phyloP scores from a whole-genome alignment of 116 monocot species.

The Papilionanthe hybrid region DNA sequence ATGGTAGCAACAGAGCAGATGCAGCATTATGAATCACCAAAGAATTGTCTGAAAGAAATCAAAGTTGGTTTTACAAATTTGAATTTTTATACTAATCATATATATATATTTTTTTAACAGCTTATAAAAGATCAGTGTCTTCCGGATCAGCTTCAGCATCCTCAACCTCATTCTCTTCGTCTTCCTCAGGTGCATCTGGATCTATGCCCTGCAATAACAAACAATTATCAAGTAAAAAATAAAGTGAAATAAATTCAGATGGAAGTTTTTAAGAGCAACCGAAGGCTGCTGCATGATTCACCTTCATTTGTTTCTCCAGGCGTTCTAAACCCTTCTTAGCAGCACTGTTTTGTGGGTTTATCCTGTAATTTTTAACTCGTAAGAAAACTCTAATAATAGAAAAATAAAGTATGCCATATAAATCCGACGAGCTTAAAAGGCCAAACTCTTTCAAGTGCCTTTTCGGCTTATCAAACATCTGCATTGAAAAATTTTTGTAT shows the following conservation, averaged over 20 bases:
- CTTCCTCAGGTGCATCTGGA: conserved; percentile 97
- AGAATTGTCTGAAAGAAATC: too few species aligned
- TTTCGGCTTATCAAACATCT: background rate
- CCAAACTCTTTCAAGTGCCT: background rate
- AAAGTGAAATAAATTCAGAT: background rate
- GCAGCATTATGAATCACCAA: too few species aligned
- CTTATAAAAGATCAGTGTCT: conserved; percentile 62
- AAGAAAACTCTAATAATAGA: background rate
- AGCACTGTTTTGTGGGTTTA: conserved; percentile 95
- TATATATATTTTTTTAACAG: too few species aligned
- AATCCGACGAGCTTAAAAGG: background rate
- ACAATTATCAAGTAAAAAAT: background rate
- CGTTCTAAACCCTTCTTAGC: conserved; percentile 93
- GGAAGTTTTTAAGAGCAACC: too few species aligned
- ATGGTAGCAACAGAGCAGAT: too few species aligned
- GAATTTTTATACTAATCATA: too few species aligned
- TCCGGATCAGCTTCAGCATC: conserved; percentile 92
- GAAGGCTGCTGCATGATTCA: conserved; percentile 10
- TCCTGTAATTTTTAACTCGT: conserved; percentile 30
- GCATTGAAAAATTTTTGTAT: background rate
- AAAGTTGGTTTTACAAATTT: too few species aligned
- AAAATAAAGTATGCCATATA: too few species aligned
- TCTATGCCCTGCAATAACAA: conserved; percentile 68
- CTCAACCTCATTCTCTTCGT: conserved; percentile 92
- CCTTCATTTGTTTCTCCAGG: conserved; percentile 99